Conservation (phyloP, 768 basidiomycete species). For the Butyriboletus loyo region DNA sequence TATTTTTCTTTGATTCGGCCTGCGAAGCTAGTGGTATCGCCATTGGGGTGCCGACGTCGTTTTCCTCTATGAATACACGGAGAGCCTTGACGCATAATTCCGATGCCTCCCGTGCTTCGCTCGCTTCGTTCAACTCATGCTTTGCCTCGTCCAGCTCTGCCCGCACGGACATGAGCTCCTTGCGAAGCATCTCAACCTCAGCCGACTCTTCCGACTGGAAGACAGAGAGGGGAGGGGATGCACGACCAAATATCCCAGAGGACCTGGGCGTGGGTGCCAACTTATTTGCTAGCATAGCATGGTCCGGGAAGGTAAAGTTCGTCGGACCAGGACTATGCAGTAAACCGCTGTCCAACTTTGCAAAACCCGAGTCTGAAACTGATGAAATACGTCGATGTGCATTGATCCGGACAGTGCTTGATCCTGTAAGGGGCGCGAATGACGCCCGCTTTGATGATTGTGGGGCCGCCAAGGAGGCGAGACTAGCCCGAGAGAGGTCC, state of each 20-base stretch:
- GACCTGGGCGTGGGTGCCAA: constrained; percentile 32
- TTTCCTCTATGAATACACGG: constrained; percentile 77
- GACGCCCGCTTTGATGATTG: constrained; percentile 67
- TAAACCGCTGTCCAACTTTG: constrained; percentile 33
- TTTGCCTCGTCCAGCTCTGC: constrained; percentile 60
- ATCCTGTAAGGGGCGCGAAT: constrained; percentile 69
- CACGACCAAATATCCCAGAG: constrained; percentile 53
- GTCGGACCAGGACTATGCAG: constrained; percentile 34
- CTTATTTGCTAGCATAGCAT: constrained; percentile 14
- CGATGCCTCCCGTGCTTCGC: constrained; percentile 83
- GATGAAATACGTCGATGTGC: constrained; percentile 73
- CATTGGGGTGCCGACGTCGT: constrained; percentile 50
- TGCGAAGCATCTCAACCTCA: constrained; percentile 58
- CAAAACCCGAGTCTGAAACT: constrained; percentile 58
- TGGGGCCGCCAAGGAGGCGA: constrained; percentile 39
- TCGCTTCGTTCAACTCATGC: constrained; percentile 69
- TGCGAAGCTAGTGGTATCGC: constrained; percentile 19
- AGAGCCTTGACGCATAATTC: constrained; percentile 82
- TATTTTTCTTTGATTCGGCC: constrained; percentile 34
- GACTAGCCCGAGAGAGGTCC: constrained; percentile 54
- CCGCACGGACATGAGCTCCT: constrained; percentile 55
- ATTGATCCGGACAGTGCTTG: constrained; percentile 40
- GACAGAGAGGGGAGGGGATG: constrained; percentile 43
- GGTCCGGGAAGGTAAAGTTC: constrained; percentile 35
- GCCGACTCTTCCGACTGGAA: constrained; percentile 27